Evolutionary conservation across 768 basidiomycete species (phyloP).

Genomic region (Rhizopogon vesiculosus): DNA sequence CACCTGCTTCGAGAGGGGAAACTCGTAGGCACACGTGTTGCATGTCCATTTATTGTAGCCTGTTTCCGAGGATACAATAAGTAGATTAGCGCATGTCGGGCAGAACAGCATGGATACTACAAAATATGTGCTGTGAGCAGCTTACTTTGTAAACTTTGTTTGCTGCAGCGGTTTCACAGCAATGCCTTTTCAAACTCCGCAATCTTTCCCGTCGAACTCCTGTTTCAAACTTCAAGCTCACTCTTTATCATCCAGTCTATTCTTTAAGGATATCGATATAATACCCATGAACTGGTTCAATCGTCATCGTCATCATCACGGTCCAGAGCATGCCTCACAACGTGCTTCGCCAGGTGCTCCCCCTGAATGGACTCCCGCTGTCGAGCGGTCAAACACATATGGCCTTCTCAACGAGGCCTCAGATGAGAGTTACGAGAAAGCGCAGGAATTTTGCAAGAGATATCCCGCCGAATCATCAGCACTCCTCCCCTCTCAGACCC

Average conservation of each 20-base stretch:
- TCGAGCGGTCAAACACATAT: conserved; percentile 41
- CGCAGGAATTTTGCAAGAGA: conserved; percentile 43
- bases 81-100: conserved; percentile 88
- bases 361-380: conserved; percentile 58
- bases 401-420: conserved; percentile 56
- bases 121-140: background rate
- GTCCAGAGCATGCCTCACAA: background rate
- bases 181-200: background rate
- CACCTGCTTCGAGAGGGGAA: conserved; percentile 80
- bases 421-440: conserved; percentile 48
- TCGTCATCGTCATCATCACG: background rate
- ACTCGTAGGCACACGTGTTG: conserved; percentile 93
- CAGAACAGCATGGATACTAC: conserved; percentile 75
- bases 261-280: background rate
- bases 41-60: conserved; percentile 92
- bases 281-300: background rate
- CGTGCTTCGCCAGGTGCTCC: conserved; percentile 19
- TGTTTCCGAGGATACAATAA: conserved; percentile 71
- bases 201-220: background rate
- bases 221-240: background rate
- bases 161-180: no score
- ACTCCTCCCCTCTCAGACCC: conserved; percentile 45
- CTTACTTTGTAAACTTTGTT: no score
- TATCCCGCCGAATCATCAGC: conserved; percentile 36
- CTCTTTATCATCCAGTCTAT: no score